phyloP scores from a whole-genome alignment of 495 filamentous ascomycete genomes.

The Acidiella bohemica region DNA sequence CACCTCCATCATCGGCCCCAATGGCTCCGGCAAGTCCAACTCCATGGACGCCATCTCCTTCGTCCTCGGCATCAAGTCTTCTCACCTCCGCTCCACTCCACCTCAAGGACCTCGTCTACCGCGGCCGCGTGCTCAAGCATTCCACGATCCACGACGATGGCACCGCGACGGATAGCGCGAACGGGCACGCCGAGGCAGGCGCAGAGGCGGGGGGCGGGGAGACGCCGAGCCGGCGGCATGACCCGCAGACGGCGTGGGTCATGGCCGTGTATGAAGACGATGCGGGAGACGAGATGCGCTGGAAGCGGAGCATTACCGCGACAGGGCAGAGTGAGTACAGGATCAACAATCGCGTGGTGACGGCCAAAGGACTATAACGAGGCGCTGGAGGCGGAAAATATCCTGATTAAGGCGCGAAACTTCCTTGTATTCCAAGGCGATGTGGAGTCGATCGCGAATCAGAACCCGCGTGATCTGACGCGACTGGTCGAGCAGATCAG shows the following conservation, averaged over 20 bases:
- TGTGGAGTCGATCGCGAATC: conserved; percentile 93
- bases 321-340: conserved; percentile 85
- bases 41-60: conserved; percentile 99
- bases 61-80: conserved; percentile 95
- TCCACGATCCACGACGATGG: conserved; percentile 83
- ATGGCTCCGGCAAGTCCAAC: conserved; percentile 99
- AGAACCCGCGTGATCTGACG: conserved; percentile 87
- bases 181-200: conserved; percentile 44
- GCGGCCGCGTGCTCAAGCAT: conserved; percentile 80
- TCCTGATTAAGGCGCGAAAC: conserved; percentile 92
- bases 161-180: conserved; percentile 44
- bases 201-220: conserved; percentile 41
- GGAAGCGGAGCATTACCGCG: conserved; percentile 88
- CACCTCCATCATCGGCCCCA: conserved; percentile 97
- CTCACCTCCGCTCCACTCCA: conserved; percentile 91
- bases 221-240: conserved; percentile 38
- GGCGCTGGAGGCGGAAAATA: conserved; percentile 83
- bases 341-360: conserved; percentile 84
- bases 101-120: conserved; percentile 88
- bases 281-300: conserved; percentile 84
- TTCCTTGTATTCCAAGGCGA: conserved; percentile 98
- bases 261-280: conserved; percentile 99
- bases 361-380: conserved; percentile 88
- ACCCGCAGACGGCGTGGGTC: conserved; percentile 91
- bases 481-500: conserved; percentile 95